Base-by-base conservation (phyloP, 2,329 filamentous ascomycete species). In the Venturia nashicola region DNA sequence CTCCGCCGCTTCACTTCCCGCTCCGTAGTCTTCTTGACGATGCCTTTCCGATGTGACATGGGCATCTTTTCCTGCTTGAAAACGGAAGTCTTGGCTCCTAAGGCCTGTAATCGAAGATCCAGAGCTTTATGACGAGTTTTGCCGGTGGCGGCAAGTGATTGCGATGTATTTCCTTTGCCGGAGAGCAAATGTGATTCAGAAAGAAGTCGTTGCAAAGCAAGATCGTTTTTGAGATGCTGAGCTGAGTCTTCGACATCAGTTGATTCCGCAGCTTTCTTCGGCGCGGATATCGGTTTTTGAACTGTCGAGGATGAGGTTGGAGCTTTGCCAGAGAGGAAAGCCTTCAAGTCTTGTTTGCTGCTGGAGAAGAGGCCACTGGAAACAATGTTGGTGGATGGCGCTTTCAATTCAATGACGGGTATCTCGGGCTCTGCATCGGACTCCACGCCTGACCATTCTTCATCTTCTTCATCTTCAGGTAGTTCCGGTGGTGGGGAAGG, bases 171-270 rank as follows among this genome's bases (percentile, higher is more conserved):
- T 32, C 34, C 40, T 42, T 36, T 61, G 32, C 14, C 44, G 11
- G 82, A 79, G 65, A 97, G 85, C 66, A 97, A 86, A 76, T 96
- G 91, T 0, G 92, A 97, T 80, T 99, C 94, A 69, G 87, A 83
- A 65, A 99, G 85, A 48, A 99, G 85, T 59, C 91, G 87, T 74
- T 97, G 93, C 16, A 99, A 85, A 46, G 90, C 92, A 63, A 96
- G 85, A 74, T 97, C 94, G 74, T 97, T 92, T 73, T 92, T 91
- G 20, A 97, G 82, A 66, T 65, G 78, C 32, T 86, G 82, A 67
- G 80, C 80, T 61, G 82, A 82, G 71, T 87, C 83, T 71, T 88
- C 84, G 36, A 74, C 76, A 65, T 81, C 76, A 39, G 79, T 72
- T 67, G 73, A 75, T 43, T 69, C 64, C 70, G 74, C 43, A 34